phyloP scores from a whole-genome alignment of 768 basidiomycete genomes.

The Ramaria sp. region DNA sequence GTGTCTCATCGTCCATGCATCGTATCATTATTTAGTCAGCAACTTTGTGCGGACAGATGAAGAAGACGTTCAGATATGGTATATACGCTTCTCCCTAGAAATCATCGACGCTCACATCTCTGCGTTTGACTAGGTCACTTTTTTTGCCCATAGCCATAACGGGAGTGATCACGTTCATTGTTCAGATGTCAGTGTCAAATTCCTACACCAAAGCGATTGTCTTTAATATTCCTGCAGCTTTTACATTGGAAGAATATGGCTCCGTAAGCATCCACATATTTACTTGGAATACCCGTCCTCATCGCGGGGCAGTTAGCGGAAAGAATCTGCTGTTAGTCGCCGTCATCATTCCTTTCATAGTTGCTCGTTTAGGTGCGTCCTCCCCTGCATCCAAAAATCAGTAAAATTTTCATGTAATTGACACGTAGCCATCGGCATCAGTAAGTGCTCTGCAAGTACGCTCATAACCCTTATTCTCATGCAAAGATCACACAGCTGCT shows the following conservation, averaged over 20 bases:
- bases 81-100: background rate
- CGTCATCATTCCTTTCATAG: background rate
- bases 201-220: background rate
- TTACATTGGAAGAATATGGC: background rate
- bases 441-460: background rate
- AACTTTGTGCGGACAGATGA: background rate
- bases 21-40: conserved; percentile 1
- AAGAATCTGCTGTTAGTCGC: background rate
- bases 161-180: background rate
- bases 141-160: background rate
- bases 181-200: conserved; percentile 1
- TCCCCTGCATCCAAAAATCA: background rate
- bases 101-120: background rate
- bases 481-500: background rate
- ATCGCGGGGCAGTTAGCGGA: background rate
- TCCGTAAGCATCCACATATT: background rate
- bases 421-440: background rate
- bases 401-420: background rate
- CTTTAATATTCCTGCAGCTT: background rate
- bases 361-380: conserved; percentile 1
- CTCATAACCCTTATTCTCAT: background rate
- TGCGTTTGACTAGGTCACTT: too few relatives aligned
- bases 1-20: background rate
- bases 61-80: background rate
- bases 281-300: background rate